Base-by-base conservation (phyloP, 2,329 filamentous ascomycete genomes). In the Aspergillus unguis region DNA sequence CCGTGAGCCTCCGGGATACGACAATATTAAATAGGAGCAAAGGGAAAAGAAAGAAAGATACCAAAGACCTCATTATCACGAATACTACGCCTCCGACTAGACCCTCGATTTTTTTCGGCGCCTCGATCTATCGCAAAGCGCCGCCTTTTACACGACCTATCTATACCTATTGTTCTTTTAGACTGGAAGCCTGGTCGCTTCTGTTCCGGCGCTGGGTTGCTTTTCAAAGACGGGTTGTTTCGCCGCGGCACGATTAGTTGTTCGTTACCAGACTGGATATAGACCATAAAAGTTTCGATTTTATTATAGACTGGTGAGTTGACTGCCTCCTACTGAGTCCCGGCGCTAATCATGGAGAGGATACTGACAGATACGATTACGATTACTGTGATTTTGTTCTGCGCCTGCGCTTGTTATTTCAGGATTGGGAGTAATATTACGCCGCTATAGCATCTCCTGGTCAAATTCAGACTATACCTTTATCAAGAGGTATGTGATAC, bases 251-350 rank as follows among this genome's bases (percentile, higher is more conserved):
- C 54, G 63, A 61, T 54, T 62, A 44, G 17, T 25, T 52, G 59
- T 47, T 40, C 25, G 32, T 50, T 50, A 32, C 31, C 57, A 57
- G 53, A 59, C 64, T 62, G 60, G 57, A 60, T 65, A 67, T 65
- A 67, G 61, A 69, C 48, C 55, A 59, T 58, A 62, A 58, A 60
- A 59, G 50, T 59, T 56, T 50, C 47, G 42, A 52, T 61, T 56
- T 48, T 36, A 50, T 53, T 43, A 48, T 68, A 70, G 67, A 70
- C 52, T 66, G 64, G 68, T 71, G 57, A 68, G 68, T 68, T 23
- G 49, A 29, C 33, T 10, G 23, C 54, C 32, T 28, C 48, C 36
- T 43, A 36, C 53, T 26, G 32, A 32, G 26, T 36, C 40, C 47
- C 36, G 40, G 44, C 29, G 28, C 54, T 42, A 40, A 57, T 63